Percentiles rank a stretch among this genome's conserved stretches.
phyloP scores from a whole-genome alignment of 768 basidiomycete genomes.

The Coprinopsis cinerea region DNA sequence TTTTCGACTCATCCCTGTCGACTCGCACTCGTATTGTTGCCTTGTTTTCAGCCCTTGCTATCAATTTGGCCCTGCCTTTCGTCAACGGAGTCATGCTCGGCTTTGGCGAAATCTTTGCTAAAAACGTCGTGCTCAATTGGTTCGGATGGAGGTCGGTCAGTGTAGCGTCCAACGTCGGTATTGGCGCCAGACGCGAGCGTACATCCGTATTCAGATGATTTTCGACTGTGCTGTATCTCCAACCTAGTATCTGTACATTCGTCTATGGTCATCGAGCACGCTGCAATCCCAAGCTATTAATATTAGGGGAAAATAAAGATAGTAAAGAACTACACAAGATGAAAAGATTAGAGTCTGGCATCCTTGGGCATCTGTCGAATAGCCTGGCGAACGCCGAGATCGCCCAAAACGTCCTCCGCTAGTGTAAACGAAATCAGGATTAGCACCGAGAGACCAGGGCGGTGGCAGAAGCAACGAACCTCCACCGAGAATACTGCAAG shows the following conservation, averaged over 20 bases:
- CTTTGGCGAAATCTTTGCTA: constrained; percentile 92
- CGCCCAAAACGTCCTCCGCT: constrained; percentile 77
- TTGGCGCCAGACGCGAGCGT: not conserved
- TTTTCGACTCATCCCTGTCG: constrained; percentile 66
- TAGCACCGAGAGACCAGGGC: not conserved
- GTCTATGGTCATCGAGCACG: not conserved
- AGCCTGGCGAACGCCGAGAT: constrained; percentile 79
- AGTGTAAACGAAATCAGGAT: constrained; percentile 8
- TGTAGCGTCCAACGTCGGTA: constrained; percentile 21
- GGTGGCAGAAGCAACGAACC: constrained; percentile 22
- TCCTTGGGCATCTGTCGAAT: constrained; percentile 72
- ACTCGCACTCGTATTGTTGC: constrained; percentile 63
- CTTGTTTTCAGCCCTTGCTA: constrained; percentile 66
- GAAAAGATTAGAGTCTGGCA: constrained; percentile 42
- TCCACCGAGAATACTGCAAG: constrained; percentile 59
- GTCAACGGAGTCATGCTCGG: constrained; percentile 94
- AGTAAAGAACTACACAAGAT: not conserved
- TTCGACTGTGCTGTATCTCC: not conserved
- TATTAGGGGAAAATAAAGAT: not conserved
- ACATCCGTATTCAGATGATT: not conserved
- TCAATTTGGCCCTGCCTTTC: constrained; percentile 84
- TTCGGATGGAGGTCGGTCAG: constrained; percentile 41
- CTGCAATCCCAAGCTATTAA: not conserved
- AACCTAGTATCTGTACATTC: not conserved
- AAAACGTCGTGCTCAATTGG: constrained; percentile 59